phyloP scores from a whole-genome alignment of 169 alveolate genomes.

The Plasmodium inui region DNA sequence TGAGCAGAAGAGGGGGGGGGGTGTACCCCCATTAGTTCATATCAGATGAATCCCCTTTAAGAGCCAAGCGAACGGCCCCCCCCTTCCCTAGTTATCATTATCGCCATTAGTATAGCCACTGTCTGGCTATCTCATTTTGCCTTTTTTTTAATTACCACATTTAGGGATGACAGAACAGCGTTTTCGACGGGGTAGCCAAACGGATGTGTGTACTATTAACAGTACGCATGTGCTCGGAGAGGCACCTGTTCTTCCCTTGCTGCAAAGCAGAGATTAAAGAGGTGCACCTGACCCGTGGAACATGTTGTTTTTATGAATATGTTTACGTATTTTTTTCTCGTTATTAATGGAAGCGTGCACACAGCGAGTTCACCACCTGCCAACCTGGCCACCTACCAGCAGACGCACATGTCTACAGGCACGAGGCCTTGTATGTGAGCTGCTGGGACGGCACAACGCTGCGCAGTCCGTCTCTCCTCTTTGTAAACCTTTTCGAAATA shows the following conservation, averaged over 20 bases:
- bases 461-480: background rate
- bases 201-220: background rate
- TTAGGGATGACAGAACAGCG: background rate
- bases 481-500: background rate
- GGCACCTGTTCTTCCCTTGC: background rate
- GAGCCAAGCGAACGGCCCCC: background rate
- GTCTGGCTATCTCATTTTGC: background rate
- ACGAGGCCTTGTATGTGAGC: background rate
- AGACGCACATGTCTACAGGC: background rate
- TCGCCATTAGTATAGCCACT: background rate
- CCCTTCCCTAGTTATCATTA: background rate
- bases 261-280: background rate
- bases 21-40: background rate
- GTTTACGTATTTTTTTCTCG: background rate
- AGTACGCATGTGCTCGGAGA: background rate
- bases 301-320: slow-evolving; percentile 5
- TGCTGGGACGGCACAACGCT: background rate
- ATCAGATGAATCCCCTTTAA: background rate
- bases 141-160: slow-evolving; percentile 6
- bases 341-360: slow-evolving; percentile 1
- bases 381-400: background rate
- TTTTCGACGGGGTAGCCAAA: slow-evolving; percentile 1
- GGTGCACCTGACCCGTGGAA: background rate
- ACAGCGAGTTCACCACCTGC: background rate
- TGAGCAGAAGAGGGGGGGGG: background rate